Evolutionary conservation across 148 eudicot species (phyloP).

Genomic region (Selenicereus undatus): DNA sequence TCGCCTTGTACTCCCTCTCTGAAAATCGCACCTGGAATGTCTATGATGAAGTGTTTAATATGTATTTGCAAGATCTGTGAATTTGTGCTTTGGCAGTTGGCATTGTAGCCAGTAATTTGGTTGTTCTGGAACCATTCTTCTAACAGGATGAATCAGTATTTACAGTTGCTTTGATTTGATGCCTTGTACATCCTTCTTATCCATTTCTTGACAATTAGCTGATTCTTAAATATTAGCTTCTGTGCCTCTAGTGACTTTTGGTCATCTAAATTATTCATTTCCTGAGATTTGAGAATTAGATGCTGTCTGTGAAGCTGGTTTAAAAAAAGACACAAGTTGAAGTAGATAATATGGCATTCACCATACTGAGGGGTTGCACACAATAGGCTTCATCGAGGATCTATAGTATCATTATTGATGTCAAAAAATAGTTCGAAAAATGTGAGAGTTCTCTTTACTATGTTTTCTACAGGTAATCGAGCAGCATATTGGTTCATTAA

Average conservation of each 20-base stretch:
- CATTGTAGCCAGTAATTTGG: not conserved
- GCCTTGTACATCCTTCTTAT: not conserved
- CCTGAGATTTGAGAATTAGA: not conserved
- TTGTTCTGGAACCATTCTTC: conserved; percentile 4
- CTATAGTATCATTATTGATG: too few species aligned
- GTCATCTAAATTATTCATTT: not conserved
- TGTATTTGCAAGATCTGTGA: not conserved
- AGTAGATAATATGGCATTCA: too few species aligned
- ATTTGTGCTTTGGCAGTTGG: not conserved
- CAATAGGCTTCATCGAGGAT: too few species aligned
- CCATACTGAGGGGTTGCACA: too few species aligned
- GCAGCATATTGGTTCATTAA: too few species aligned
- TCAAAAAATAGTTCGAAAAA: too few species aligned
- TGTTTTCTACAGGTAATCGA: too few species aligned
- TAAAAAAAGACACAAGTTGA: too few species aligned
- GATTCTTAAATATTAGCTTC: not conserved
- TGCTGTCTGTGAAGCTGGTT: not conserved
- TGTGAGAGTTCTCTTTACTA: too few species aligned
- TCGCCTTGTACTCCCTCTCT: not conserved
- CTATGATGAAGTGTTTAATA: not conserved
- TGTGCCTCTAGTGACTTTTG: not conserved
- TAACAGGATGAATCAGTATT: not conserved
- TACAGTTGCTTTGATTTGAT: not conserved
- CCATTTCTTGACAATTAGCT: not conserved
- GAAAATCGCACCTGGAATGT: not conserved